Base-by-base conservation (phyloP, 495 filamentous ascomycete species). In the Neurospora sp. region DNA sequence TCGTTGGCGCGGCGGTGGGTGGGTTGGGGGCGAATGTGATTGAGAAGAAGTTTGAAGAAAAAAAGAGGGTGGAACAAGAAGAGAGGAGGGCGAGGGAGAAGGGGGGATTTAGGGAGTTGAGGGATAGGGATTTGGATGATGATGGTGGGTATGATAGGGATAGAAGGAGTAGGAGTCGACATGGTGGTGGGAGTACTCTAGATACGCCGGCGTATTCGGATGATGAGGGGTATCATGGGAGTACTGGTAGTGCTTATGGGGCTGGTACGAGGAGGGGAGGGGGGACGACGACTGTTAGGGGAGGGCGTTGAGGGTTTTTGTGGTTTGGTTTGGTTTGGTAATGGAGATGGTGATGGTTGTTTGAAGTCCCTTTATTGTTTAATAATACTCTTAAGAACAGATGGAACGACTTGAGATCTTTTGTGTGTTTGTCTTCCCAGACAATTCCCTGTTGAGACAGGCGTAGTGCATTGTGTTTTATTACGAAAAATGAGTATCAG, bases 11-110 rank as follows among this genome's bases (percentile, higher is more conserved):
- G 4, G 83, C 83, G 36, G 81, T 85, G 8, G 84, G 83, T 7
- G 84, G 83, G 72, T 72, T 86, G 40, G 83, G 83, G 2, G 84
- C 83, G 24, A 86, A 86, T 73, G 84, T 83, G 15, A 77, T 86
- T 54, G 84, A 84, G 81, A 82, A 81, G 77, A 73, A 78, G 71
- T 59, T 85, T 38, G 83, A 85, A 74, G 69, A 70, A 13, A 71
- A 73, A 15, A 74, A 78, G 42, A 78, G 74, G 71, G 74, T 73
- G 73, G 80, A 77, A 40, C 66, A 71, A 36, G 69, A 74, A 31
- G 73, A 76, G 71, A 76, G 80, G 73, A 75, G 79, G 69, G 78
- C 48, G 24, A 79, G 80, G 82, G 82, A 82, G 71, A 72, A 71
- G 62, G 75, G 81, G 1, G 45, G 37, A 8, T 71, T 71, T 34